Evolutionary conservation across 495 filamentous ascomycete genomes (phyloP).

Genomic region (Recurvomyces mirabilis): DNA sequence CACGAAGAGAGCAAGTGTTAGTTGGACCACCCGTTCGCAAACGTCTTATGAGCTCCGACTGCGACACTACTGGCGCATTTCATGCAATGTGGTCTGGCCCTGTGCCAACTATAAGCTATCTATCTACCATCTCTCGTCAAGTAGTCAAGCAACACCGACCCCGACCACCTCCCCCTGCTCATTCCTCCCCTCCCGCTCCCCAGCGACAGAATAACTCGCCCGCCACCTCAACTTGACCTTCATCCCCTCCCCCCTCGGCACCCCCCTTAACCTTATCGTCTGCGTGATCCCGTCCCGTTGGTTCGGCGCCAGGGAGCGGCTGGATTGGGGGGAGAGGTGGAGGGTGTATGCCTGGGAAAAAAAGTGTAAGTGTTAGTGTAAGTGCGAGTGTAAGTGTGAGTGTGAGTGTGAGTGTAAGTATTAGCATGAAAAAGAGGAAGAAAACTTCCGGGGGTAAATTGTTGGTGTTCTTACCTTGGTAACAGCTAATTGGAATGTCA

Average conservation of each 20-base stretch:
- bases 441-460: too few species aligned
- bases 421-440: too few species aligned
- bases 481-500: slow-evolving; percentile 86
- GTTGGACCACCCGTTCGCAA: too few species aligned
- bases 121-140: too few species aligned
- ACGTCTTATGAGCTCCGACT: too few species aligned
- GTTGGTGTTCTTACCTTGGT: slow-evolving; percentile 78
- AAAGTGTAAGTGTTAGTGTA: not conserved
- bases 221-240: slow-evolving; percentile 82
- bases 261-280: slow-evolving; percentile 64
- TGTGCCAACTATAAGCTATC: too few species aligned
- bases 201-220: slow-evolving; percentile 62
- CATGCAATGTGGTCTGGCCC: too few species aligned
- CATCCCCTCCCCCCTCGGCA: slow-evolving; percentile 57
- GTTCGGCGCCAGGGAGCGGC: slow-evolving; percentile 58
- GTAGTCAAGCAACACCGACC: slow-evolving; percentile 53
- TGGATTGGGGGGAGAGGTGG: slow-evolving; percentile 71
- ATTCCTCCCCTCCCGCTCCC: slow-evolving; percentile 45
- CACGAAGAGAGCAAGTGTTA: too few species aligned
- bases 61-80: too few species aligned
- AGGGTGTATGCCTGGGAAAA: slow-evolving; percentile 58
- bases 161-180: slow-evolving; percentile 87
- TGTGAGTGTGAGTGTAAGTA: too few species aligned
- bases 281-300: slow-evolving; percentile 74
- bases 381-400: not conserved